Percentiles rank a stretch among this genome's conserved stretches.
Conservation (phyloP, 352 stramenopile species). For the Phytophthora colocasiae region DNA sequence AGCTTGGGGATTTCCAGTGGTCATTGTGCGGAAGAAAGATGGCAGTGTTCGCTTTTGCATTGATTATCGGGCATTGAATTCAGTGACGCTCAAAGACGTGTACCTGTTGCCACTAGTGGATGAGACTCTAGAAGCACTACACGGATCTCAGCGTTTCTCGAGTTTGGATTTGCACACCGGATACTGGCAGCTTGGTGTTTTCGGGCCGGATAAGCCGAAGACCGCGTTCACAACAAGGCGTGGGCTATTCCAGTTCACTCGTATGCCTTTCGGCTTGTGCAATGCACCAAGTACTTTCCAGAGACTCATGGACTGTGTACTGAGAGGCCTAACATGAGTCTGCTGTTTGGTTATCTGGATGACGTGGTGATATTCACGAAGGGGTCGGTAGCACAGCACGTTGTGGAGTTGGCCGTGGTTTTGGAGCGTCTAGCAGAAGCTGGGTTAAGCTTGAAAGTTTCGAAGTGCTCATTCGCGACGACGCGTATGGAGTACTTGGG, state of each 20-base stretch:
- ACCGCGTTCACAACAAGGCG: constrained; percentile 21
- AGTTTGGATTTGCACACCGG: no score
- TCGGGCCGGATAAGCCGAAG: constrained; percentile 21
- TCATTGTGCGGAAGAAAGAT: constrained; percentile 12
- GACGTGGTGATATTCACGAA: constrained; percentile 38
- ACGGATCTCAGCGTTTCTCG: no score
- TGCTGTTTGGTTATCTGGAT: constrained; percentile 36
- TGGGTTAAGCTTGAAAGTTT: constrained; percentile 22
- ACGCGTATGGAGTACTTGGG: constrained; percentile 31
- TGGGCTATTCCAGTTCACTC: constrained; percentile 20
- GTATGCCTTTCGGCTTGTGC: constrained; percentile 33
- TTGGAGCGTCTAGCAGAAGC: not conserved
- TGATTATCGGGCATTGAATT: constrained; percentile 30
- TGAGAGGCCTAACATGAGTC: constrained; percentile 26
- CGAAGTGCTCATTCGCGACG: constrained; percentile 29
- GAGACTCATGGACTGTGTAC: constrained; percentile 32
- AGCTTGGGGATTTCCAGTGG: constrained; percentile 33
- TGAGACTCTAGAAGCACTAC: no score
- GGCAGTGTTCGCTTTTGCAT: constrained; percentile 31
- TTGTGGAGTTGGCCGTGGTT: constrained; percentile 27
- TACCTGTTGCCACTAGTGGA: no score
- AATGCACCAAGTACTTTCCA: constrained; percentile 37
- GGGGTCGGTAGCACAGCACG: constrained; percentile 14
- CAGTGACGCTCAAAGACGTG: constrained; percentile 18
- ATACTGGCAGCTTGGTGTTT: not conserved